phyloP scores from a whole-genome alignment of 2,329 filamentous ascomycete genomes.

The Atkinsonella texensis region DNA sequence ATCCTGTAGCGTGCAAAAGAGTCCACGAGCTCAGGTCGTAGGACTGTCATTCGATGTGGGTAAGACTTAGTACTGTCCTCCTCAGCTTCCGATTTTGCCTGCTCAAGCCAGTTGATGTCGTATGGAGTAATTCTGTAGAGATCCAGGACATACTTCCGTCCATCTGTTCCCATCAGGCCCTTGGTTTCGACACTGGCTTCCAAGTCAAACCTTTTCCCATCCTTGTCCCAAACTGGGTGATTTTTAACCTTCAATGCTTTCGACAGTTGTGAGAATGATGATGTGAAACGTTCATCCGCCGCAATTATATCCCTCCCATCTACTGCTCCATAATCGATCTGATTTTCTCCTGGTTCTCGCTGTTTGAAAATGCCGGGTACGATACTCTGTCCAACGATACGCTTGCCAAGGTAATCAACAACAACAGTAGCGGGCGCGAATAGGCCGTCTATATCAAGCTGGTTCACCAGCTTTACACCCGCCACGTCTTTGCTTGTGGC shows the following conservation, averaged over 20 bases:
- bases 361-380: constrained; percentile 99
- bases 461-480: constrained; percentile 90
- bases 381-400: constrained; percentile 94
- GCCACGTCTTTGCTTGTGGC: constrained; percentile 94
- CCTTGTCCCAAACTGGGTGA: constrained; percentile 97
- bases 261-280: constrained; percentile 80
- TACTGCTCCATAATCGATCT: constrained; percentile 97
- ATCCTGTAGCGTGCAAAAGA: constrained; percentile 74
- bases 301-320: constrained; percentile 95
- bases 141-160: constrained; percentile 93
- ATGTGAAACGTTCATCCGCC: constrained; percentile 72
- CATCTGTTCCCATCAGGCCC: constrained; percentile 91
- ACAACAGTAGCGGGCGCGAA: constrained; percentile 95
- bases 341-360: constrained; percentile 90
- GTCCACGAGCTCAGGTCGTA: constrained; percentile 83
- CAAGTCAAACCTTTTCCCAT: constrained; percentile 76
- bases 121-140: constrained; percentile 89
- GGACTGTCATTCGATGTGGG: constrained; percentile 90
- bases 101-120: constrained; percentile 83
- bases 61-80: constrained; percentile 45
- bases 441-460: constrained; percentile 86
- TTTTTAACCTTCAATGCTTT: constrained; percentile 85
- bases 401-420: constrained; percentile 92
- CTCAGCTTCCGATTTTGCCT: constrained; percentile 41
- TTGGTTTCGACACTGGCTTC: constrained; percentile 97